Conservation (phyloP, 192 early-diverging fungal species). For the Backusella tuberculispora region DNA sequence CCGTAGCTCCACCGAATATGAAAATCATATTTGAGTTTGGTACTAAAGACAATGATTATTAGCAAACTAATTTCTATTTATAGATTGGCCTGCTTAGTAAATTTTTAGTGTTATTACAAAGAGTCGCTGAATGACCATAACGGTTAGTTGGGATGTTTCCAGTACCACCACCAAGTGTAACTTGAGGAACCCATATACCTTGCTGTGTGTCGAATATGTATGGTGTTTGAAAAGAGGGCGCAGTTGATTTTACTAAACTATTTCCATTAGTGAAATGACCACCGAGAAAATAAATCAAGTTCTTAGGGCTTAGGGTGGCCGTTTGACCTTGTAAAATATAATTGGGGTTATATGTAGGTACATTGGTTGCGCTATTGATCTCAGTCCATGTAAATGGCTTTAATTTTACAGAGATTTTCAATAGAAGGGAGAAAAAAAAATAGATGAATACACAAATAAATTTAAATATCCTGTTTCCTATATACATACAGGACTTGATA, state of each 20-base stretch:
- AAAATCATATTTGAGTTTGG: neutral
- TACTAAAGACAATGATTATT: neutral
- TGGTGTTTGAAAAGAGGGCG: neutral
- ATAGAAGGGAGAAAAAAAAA: neutral
- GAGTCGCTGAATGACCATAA: conserved; percentile 1
- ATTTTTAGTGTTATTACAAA: neutral
- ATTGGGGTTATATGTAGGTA: neutral
- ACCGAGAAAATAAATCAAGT: neutral
- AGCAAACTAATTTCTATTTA: neutral
- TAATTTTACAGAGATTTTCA: neutral
- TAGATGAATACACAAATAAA: neutral
- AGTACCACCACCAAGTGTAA: neutral
- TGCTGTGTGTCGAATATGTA: neutral
- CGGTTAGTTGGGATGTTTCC: neutral
- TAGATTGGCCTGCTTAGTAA: neutral
- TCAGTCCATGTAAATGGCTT: neutral
- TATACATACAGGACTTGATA: neutral
- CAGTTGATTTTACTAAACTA: neutral
- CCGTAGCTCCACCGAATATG: neutral
- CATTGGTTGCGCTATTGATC: neutral
- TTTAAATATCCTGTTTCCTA: neutral
- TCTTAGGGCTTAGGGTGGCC: neutral
- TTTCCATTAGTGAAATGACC: neutral
- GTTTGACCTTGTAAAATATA: neutral
- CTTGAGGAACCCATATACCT: neutral